phyloP scores from a whole-genome alignment of 1,284 basidiomycete species.

The Agroathelia rolfsii region DNA sequence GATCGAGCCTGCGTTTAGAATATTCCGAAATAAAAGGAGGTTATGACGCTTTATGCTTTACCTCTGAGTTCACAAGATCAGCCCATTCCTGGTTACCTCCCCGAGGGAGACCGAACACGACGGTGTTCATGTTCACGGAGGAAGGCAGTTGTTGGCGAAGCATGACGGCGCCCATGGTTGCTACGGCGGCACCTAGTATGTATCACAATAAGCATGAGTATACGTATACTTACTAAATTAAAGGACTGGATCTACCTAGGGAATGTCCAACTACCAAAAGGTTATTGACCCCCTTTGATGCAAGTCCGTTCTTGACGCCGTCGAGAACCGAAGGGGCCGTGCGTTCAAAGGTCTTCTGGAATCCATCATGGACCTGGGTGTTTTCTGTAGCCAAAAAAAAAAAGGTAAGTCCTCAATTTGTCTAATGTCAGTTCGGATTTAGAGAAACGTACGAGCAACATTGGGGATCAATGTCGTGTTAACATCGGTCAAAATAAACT shows the following conservation, averaged over 20 bases:
- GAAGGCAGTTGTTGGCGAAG: constrained; percentile 28
- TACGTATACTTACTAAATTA: too few relatives aligned
- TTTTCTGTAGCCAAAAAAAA: constrained; percentile 9
- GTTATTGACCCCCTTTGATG: constrained; percentile 23
- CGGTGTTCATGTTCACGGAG: constrained; percentile 24
- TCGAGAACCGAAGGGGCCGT: constrained; percentile 30
- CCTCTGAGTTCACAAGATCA: constrained; percentile 11
- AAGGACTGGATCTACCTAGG: constrained; percentile 24
- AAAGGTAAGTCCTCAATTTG: too few relatives aligned
- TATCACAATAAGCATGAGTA: too few relatives aligned
- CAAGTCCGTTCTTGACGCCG: constrained; percentile 27
- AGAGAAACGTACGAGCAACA: constrained; percentile 20
- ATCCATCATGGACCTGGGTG: constrained; percentile 32
- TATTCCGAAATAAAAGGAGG: constrained; percentile 5
- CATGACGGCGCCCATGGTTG: constrained; percentile 33
- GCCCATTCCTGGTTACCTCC: constrained; percentile 10
- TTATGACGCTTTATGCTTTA: too few relatives aligned
- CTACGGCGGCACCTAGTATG: constrained; percentile 30
- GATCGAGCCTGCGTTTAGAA: background rate
- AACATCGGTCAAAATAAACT: constrained; percentile 26
- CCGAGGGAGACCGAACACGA: constrained; percentile 13
- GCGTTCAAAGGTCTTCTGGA: constrained; percentile 34
- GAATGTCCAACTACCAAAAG: constrained; percentile 33
- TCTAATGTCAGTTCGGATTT: too few relatives aligned
- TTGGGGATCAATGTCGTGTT: constrained; percentile 30